Conservation (phyloP, 352 stramenopile genomes). For the Globisporangium acanthophoron region DNA sequence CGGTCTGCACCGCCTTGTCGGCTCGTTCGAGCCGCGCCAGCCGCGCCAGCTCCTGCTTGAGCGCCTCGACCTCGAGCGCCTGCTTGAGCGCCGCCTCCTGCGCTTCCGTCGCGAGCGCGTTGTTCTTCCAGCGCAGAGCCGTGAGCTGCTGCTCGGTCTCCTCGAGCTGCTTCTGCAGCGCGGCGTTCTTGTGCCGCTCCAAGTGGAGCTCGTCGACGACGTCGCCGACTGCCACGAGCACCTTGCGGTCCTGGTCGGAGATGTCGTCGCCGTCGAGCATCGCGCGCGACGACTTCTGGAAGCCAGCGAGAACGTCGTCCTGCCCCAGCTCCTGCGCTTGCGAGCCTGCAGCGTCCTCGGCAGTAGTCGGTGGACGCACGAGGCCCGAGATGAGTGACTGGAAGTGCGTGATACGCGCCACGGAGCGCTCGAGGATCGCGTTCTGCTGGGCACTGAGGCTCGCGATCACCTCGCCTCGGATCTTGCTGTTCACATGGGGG, state of each 20-base stretch:
- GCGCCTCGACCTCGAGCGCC: constrained; percentile 28
- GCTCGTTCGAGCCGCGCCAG: constrained; percentile 17
- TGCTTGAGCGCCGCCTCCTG: constrained; percentile 27
- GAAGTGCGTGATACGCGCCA: constrained; percentile 49
- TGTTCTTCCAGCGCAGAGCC: constrained; percentile 52
- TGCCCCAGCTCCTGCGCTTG: too few relatives aligned
- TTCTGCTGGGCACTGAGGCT: constrained; percentile 56
- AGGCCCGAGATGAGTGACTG: constrained; percentile 34
- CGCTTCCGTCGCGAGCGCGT: constrained; percentile 34
- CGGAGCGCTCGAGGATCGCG: constrained; percentile 55
- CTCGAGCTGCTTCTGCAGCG: constrained; percentile 30
- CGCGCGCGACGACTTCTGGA: background rate
- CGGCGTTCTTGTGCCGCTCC: constrained; percentile 22
- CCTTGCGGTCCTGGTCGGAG: constrained; percentile 58
- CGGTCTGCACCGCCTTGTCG: constrained; percentile 47
- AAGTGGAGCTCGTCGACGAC: constrained; percentile 45
- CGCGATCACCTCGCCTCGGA: constrained; percentile 37
- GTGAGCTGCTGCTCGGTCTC: constrained; percentile 43
- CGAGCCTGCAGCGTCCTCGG: too few relatives aligned
- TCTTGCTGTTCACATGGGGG: constrained; percentile 25
- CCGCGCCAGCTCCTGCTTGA: constrained; percentile 28
- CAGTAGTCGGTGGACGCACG: background rate
- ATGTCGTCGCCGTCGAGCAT: constrained; percentile 34
- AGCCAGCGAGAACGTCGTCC: too few relatives aligned
- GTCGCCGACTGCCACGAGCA: constrained; percentile 46